Base-by-base conservation (phyloP, 495 filamentous ascomycete species). In the Niebla homalea region DNA sequence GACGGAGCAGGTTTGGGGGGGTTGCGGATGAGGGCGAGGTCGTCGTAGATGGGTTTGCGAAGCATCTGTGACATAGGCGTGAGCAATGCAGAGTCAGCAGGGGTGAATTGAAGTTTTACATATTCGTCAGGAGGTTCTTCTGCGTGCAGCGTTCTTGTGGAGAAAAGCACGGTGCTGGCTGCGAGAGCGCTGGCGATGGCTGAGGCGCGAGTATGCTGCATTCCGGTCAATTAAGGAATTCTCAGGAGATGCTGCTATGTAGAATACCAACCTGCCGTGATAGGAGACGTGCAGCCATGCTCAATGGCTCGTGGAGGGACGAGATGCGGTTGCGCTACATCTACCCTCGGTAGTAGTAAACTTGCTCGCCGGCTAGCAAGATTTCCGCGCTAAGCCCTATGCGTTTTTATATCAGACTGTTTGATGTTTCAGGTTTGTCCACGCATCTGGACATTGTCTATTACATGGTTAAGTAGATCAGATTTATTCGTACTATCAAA, bases 21-120 rank as follows among this genome's bases (percentile, higher is more conserved):
- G 62, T 62, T 55, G 53, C 51, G 56, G 37, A 50, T 56, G 41
- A 68, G 53, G 41, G 68, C 56, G 64, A 75, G 72, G 66, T 86
- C 79, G 63, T 90, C 85, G 74, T 94, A 95, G 70, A 95, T 92
- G 45, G 89, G 79, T 72, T 93, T 94, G 59, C 80, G 83, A 63
- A 74, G 58, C 52, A 56, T 59, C 66, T 70, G 58, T 36, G 46
- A n/a, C 15, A 36, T 25, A 54, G 43, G 42, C 63, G 62, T 44
- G n/a, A 36, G 39, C 6, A 22, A 5, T n/a, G 14, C 16, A 29
- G 5, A 0, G 20, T 26, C 14, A 55, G n/a, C 0, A 21, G 0
- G 36, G 22, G 4, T 16, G n/a, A n/a, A 5, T n/a, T 8, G 40
- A 18, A 18, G 29, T 5, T 43, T 41, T 52, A 57, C 59, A 62